Evolutionary conservation across 192 early-diverging fungal species (phyloP).

Genomic region (Jimgerdemannia lactiflua): DNA sequence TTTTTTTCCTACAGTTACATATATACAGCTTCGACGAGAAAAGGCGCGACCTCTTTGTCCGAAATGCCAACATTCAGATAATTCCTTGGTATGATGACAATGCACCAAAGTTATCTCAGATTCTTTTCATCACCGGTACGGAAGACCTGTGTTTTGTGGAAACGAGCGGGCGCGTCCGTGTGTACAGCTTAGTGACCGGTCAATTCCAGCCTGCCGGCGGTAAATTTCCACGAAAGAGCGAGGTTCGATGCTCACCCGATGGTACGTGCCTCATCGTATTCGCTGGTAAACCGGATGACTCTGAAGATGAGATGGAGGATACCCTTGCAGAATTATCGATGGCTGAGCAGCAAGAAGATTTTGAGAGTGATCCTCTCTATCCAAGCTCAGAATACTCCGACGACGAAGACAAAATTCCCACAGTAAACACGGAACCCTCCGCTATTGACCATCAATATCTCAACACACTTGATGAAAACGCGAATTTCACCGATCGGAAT

Average conservation of each 20-base stretch:
- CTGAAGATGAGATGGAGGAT: not conserved
- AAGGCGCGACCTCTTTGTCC: not conserved
- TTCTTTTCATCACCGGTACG: conserved; percentile 18
- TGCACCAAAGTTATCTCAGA: conserved; percentile 7
- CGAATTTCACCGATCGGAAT: not conserved
- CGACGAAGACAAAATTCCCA: not conserved
- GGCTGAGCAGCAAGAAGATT: not conserved
- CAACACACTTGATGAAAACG: not conserved
- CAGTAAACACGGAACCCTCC: not conserved
- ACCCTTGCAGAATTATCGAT: not conserved
- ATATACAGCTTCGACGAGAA: conserved; percentile 16
- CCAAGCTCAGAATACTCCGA: not conserved
- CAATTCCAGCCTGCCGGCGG: conserved; percentile 5
- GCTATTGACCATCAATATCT: not conserved
- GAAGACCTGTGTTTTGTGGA: conserved; percentile 1
- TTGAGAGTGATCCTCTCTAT: not conserved
- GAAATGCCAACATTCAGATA: conserved; percentile 11
- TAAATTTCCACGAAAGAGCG: conserved; percentile 3
- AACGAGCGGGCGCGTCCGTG: conserved; percentile 1
- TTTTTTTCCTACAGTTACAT: conserved; percentile 12
- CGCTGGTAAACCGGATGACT: not conserved
- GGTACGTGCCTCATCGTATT: conserved; percentile 20
- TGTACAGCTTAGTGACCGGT: conserved; percentile 12
- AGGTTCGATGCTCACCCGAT: conserved; percentile 7
- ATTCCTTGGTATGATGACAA: conserved; percentile 9